Base-by-base conservation (phyloP, 257 asterid genomes). In the Nicotiana paniculata region DNA sequence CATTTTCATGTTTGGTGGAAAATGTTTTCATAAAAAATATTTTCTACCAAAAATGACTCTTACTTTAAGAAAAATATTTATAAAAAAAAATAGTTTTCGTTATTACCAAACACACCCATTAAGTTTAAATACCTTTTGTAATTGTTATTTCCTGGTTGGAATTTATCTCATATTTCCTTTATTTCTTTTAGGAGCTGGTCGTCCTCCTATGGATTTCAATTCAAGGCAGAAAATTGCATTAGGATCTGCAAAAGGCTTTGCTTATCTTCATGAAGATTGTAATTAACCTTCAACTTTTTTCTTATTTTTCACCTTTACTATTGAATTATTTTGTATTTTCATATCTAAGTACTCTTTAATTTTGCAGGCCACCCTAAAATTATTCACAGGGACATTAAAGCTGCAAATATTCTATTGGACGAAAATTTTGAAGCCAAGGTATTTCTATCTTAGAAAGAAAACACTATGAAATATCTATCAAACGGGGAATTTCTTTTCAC, bases 251-350 rank as follows among this genome's bases (percentile, higher is more conserved):
- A 95, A 93, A 85, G 98, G 98, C 16, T 93, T 95, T 51, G 96
- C 98, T 61, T 95, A 95, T 85, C 93, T 95, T 57, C 98, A 95
- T 59, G 98, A 95, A 84, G 97, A 95, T 81, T 95, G 98, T 93
- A 84, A 85, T 10, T 10, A 9, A 8, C 21, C 1, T 43, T 57
- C 10, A 43, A 43, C 1, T 18, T 64, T 13, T 80, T 79, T 57
- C 16, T 18, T 46, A 8, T 39, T 58, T 59, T 6, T 30, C 21
- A 28, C 21, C 9, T 72, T 10, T 43, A 32, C 15, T 11, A 12
- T 18, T 39, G 33, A 21, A 57, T 16, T 21, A 33, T 15, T 8
- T 0, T 8, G 5, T 61, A 18, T 4, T 12, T 8, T 55, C 37
- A 67, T 9, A 21, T 2, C 17, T 24, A 75, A 15, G 7, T 57